These are phyloP conservation scores for Tetrahymena elliotti DNA, from an alignment of 73 alveolate species.

Conservation along the genomic window DNA sequence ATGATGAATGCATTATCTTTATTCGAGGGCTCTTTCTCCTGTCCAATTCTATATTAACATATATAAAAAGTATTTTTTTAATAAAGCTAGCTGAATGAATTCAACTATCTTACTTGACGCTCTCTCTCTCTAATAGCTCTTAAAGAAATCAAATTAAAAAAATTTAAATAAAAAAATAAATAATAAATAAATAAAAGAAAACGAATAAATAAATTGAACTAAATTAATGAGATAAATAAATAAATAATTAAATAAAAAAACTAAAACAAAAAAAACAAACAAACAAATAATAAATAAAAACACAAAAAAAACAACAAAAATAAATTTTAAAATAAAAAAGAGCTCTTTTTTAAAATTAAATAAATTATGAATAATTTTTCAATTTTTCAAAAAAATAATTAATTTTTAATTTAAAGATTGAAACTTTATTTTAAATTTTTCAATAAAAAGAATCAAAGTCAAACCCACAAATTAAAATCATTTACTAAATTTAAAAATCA, in stretches of 20 bases:
- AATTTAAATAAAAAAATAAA: background rate
- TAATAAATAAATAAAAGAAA: background rate
- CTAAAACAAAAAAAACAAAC: background rate
- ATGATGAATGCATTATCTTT: background rate
- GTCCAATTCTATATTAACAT: background rate
- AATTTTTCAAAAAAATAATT: too few relatives aligned
- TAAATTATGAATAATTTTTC: too few relatives aligned
- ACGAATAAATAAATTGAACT: background rate
- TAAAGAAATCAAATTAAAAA: background rate
- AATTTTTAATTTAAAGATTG: too few relatives aligned
- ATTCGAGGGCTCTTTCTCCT: background rate
- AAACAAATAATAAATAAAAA: too few relatives aligned
- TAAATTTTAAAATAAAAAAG: too few relatives aligned
- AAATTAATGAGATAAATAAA: background rate
- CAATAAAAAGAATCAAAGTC: too few relatives aligned
- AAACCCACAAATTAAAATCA: too few relatives aligned
- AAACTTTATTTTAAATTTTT: too few relatives aligned
- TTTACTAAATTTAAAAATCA: too few relatives aligned
- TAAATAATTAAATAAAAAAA: background rate
- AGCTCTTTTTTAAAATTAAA: too few relatives aligned
- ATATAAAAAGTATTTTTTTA: background rate
- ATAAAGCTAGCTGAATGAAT: background rate
- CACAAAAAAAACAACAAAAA: too few relatives aligned
- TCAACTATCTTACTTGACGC: background rate
- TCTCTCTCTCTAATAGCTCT: background rate